These are phyloP conservation scores for Paramecium pentaurelia DNA, from an alignment of 73 alveolate genomes.

Conservation along the genomic window DNA sequence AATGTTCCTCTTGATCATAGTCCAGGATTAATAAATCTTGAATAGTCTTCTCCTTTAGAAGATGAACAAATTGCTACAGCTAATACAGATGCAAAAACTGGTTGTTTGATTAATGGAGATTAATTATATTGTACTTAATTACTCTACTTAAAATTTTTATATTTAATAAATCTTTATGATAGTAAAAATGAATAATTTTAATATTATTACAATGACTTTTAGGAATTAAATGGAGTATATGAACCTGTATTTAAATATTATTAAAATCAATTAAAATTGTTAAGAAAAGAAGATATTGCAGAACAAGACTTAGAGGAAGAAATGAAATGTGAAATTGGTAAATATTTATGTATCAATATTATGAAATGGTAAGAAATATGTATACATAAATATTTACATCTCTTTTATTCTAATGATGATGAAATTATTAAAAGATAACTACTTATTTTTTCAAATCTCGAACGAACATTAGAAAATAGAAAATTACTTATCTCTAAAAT, in stretches of 20 bases:
- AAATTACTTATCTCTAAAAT: not conserved
- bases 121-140: not conserved
- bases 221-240: not conserved
- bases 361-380: not conserved
- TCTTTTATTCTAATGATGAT: not conserved
- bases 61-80: not conserved
- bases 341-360: not conserved
- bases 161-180: not conserved
- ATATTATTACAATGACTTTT: not conserved
- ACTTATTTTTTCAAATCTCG: not conserved
- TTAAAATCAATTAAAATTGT: not conserved
- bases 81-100: not conserved
- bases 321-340: not conserved
- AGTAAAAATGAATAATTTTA: not conserved
- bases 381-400: not conserved
- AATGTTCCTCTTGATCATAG: not conserved
- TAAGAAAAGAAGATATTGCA: not conserved
- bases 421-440: not conserved
- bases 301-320: not conserved
- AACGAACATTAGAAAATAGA: not conserved
- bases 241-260: not conserved
- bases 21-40: not conserved
- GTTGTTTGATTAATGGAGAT: not conserved
- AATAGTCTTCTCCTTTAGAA: not conserved
- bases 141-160: not conserved